Percentiles rank a stretch among this genome's conserved stretches.
These are phyloP conservation scores for Aegilops umbellulata DNA, from an alignment of 176 grass and related monocot genomes.

Conservation along the genomic window DNA sequence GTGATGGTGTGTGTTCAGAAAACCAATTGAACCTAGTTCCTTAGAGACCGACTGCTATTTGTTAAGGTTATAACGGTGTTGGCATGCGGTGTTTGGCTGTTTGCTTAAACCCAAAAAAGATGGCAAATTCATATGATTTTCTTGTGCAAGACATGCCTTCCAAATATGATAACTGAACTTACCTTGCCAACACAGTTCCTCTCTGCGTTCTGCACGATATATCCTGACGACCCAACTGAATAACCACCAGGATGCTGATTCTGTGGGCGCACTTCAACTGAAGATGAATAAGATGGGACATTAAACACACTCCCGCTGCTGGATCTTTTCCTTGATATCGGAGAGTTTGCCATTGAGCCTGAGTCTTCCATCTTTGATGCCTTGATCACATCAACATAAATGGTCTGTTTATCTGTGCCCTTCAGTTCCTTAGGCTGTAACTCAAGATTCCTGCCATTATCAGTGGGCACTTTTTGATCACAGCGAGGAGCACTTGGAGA, in stretches of 20 bases:
- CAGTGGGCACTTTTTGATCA: slow-evolving; percentile 45
- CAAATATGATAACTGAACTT: slow-evolving; percentile 4
- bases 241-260: slow-evolving; percentile 37
- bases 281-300: slow-evolving; percentile 43
- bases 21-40: not conserved
- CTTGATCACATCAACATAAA: slow-evolving; percentile 14
- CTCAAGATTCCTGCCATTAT: slow-evolving; percentile 16
- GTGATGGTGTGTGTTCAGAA: not conserved
- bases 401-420: slow-evolving; percentile 19
- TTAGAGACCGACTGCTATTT: not conserved
- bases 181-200: slow-evolving; percentile 7
- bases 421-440: slow-evolving; percentile 25
- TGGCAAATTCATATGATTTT: not conserved
- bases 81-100: not conserved
- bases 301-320: slow-evolving; percentile 33
- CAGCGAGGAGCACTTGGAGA: slow-evolving; percentile 35
- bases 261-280: slow-evolving; percentile 14
- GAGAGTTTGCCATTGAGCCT: slow-evolving; percentile 62
- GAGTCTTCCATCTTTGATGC: slow-evolving; percentile 39
- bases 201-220: slow-evolving; percentile 22
- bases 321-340: slow-evolving; percentile 69
- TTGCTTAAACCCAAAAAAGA: not conserved
- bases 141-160: not conserved
- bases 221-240: slow-evolving; percentile 18
- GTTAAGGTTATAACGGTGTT: not conserved